Evolutionary conservation across 768 basidiomycete genomes (phyloP), one percentile per base, ranked within the genome.

Genomic region (Pisolithus orientalis): DNA sequence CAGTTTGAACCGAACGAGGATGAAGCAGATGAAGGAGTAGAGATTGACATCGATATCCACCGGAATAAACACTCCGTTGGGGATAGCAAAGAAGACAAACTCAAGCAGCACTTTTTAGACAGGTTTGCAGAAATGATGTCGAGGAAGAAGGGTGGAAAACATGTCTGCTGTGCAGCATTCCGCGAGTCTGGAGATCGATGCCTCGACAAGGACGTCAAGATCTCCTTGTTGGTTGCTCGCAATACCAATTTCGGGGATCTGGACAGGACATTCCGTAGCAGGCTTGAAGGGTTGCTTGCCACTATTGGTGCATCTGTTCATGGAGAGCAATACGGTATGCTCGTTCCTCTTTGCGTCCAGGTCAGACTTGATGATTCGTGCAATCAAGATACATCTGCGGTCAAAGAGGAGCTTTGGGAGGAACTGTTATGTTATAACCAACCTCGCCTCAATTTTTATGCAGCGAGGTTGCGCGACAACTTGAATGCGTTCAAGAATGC

Each of bases 11-110:
- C 25, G 14, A 6, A 16, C 6, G n/a, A 10, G 43, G 43, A 25
- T 17, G 24, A 45, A 11, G 44, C 13, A 7, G 27, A 28, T 10
- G 25, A 45, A 3, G 27, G 31, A 27, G 25, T 6, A n/a, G 5
- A 17, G 11, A 14, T n/a, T 16, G 44, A 7, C 56, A 66, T 57
- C 5, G 69, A 46, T 13, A 14, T 13, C 31, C 9, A 17, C 16
- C 6, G 7, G 6, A 9, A 44, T 9, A 11, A 13, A 8, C 3
- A 10, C 21, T 4, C 21, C 0, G 6, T 6, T 13, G 14, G 25
- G 21, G 24, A 10, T 3, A 24, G 47, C 7, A 38, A 2, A 21
- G 49, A 39, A 37, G 49, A 42, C 31, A 39, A 42, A 9, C 7
- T 50, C 38, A 50, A 42, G 39, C 25, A 50, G 39, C 39, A 14